phyloP scores from a whole-genome alignment of 108 stramenopile genomes.

The Asterionellopsis glacialis region DNA sequence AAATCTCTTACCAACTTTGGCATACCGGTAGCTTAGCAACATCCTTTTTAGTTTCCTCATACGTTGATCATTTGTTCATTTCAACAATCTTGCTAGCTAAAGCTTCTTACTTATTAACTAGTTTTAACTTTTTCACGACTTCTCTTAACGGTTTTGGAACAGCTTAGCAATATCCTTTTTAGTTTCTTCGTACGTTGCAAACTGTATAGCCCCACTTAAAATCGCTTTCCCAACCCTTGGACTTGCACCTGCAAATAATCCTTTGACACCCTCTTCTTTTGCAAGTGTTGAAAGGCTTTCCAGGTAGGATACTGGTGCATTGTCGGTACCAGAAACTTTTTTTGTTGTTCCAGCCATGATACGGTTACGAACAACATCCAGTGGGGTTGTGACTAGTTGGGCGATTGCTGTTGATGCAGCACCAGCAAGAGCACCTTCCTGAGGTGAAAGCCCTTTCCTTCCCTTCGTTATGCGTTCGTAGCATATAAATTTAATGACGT shows the following conservation, averaged over 20 bases:
- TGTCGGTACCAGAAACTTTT: not conserved
- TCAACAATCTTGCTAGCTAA: not conserved
- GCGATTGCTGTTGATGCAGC: slow-evolving; percentile 65
- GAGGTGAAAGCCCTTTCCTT: slow-evolving; percentile 40
- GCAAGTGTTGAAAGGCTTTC: slow-evolving; percentile 39
- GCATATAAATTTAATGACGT: slow-evolving; percentile 71
- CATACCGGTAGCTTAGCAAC: slow-evolving; percentile 38
- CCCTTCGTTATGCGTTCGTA: slow-evolving; percentile 59
- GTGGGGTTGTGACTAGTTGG: slow-evolving; percentile 68
- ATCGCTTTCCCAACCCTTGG: slow-evolving; percentile 76
- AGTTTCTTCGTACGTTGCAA: slow-evolving; percentile 86
- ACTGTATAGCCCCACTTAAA: slow-evolving; percentile 80
- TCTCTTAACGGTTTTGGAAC: slow-evolving; percentile 17
- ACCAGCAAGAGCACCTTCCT: slow-evolving; percentile 62
- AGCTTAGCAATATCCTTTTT: slow-evolving; percentile 53
- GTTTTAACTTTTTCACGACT: too few relatives aligned
- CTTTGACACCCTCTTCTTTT: slow-evolving; percentile 54
- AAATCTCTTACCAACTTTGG: slow-evolving; percentile 11
- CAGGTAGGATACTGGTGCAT: slow-evolving; percentile 25
- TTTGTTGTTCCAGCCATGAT: slow-evolving; percentile 47
- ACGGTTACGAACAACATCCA: slow-evolving; percentile 78
- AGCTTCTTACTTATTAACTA: not conserved
- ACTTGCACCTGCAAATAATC: slow-evolving; percentile 64
- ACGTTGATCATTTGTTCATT: not conserved
- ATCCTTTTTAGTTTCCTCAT: slow-evolving; percentile 70